These are phyloP conservation scores for Mycena galopus DNA, from an alignment of 768 basidiomycete species.

Conservation along the genomic window DNA sequence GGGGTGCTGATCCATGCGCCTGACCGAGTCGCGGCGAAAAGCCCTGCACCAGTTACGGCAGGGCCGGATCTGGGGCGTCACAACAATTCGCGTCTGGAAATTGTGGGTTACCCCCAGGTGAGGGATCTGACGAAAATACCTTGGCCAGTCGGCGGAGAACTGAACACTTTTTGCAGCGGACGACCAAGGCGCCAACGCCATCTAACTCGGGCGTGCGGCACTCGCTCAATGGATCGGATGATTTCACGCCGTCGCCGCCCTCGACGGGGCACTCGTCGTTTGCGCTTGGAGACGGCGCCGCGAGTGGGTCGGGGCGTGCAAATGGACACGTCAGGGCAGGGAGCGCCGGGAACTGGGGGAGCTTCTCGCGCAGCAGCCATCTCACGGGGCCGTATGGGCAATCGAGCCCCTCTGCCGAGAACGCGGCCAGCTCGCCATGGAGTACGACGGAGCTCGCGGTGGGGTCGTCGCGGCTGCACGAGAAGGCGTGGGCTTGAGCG, in stretches of 20 bases:
- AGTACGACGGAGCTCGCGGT: slow-evolving; percentile 64
- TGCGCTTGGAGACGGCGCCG: slow-evolving; percentile 56
- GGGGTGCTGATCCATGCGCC: slow-evolving; percentile 70
- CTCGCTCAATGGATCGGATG: slow-evolving; percentile 83
- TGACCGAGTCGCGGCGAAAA: slow-evolving; percentile 72
- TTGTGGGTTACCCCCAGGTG: slow-evolving; percentile 81
- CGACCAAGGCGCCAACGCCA: slow-evolving; percentile 58
- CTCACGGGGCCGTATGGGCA: slow-evolving; percentile 64
- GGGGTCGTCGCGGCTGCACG: slow-evolving; percentile 65
- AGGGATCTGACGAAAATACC: slow-evolving; percentile 33
- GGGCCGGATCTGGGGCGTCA: slow-evolving; percentile 89
- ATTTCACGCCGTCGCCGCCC: slow-evolving; percentile 69
- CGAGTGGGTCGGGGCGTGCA: slow-evolving; percentile 54
- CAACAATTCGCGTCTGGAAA: slow-evolving; percentile 76
- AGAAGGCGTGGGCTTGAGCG: slow-evolving; percentile 71
- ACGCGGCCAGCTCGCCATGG: slow-evolving; percentile 72
- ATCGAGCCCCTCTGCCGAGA: slow-evolving; percentile 70
- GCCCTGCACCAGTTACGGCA: slow-evolving; percentile 86
- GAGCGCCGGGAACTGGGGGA: slow-evolving; percentile 86
- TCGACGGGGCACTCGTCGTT: slow-evolving; percentile 61
- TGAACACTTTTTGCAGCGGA: slow-evolving; percentile 47
- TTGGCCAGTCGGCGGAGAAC: neutral
- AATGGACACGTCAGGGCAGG: slow-evolving; percentile 83
- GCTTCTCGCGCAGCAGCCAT: slow-evolving; percentile 67
- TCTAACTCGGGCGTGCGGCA: slow-evolving; percentile 73